Base-by-base conservation (phyloP, 116 monocot species). In the Dioscorea cayenensis region DNA sequence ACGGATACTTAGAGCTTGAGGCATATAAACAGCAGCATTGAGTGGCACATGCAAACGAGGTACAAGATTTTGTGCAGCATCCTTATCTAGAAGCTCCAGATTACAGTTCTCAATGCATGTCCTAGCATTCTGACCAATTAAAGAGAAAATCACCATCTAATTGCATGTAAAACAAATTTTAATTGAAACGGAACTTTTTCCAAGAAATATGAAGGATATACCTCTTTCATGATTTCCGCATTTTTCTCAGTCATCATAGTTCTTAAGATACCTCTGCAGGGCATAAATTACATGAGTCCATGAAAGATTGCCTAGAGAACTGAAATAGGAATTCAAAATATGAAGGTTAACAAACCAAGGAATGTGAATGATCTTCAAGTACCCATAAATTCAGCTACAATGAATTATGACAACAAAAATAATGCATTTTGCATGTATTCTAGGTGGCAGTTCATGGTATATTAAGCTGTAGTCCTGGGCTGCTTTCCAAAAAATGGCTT, bases 21-120 rank as follows among this genome's bases (percentile, higher is more conserved):
- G 97, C 90, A 97, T 93, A 72, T 88, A 83, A 67, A 97, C 62
- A 70, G 93, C 88, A 71, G 81, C 83, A 67, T 88, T 61, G 64
- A 83, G 83, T 18, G 90, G 84, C 74, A 83, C 71, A 60, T 38
- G 49, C 23, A 97, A 32, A 65, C 76, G 88, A 78, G 93, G 92
- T 52, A 93, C 74, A 36, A 93, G 84, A 71, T 65, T 65, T 66
- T 83, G 72, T 14, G 88, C 88, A 35, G 90, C 84, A 75, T 83
- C 79, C 50, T 71, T 65, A 66, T 85, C 84, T 58, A 97, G 75
- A 36, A 79, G 28, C 75, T 93, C 77, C 51, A 85, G 64, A 64
- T 16, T 49, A 79, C 92, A 96, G 74, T 55, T 78, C 61, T 77
- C 65, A 69, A 86, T 81, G 78, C 70, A 86, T 78, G 74, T 81